Conservation (phyloP, 202 grass and related monocot genomes). For the Schoenoplectus triqueter region DNA sequence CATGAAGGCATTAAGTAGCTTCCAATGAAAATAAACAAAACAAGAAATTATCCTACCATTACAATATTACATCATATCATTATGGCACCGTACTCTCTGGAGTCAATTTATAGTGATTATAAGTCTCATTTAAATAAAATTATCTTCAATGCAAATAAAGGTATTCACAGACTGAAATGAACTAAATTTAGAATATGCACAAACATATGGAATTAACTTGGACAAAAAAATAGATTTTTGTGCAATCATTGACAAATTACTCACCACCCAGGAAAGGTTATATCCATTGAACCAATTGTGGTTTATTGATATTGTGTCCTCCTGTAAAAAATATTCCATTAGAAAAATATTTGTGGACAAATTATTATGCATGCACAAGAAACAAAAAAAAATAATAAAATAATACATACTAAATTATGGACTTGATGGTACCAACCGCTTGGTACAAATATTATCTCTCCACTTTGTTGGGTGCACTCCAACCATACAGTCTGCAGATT, state of each 20-base stretch:
- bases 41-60: background rate
- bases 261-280: constrained; percentile 91
- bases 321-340: constrained; percentile 41
- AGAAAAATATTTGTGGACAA: constrained; percentile 9
- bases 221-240: background rate
- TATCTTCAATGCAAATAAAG: background rate
- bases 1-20: constrained; percentile 29
- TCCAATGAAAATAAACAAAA: background rate
- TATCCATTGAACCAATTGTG: constrained; percentile 97
- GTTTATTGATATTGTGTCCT: constrained; percentile 62
- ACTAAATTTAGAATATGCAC: background rate
- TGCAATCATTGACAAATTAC: constrained; percentile 28
- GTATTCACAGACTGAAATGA: background rate
- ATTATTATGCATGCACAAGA: background rate
- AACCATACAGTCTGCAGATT: constrained; percentile 75
- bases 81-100: background rate
- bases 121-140: background rate
- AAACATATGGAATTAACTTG: constrained; percentile 15
- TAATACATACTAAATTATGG: constrained; percentile 75
- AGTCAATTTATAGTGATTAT: constrained; percentile 11
- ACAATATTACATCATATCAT: background rate
- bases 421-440: constrained; percentile 99
- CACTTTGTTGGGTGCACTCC: constrained; percentile 82
- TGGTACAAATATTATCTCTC: constrained; percentile 96
- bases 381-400: constrained; percentile 23